Percentiles rank a stretch among this genome's conserved stretches.
phyloP scores from a whole-genome alignment of 2,329 filamentous ascomycete species.

The Ceratocystis huliohia region DNA sequence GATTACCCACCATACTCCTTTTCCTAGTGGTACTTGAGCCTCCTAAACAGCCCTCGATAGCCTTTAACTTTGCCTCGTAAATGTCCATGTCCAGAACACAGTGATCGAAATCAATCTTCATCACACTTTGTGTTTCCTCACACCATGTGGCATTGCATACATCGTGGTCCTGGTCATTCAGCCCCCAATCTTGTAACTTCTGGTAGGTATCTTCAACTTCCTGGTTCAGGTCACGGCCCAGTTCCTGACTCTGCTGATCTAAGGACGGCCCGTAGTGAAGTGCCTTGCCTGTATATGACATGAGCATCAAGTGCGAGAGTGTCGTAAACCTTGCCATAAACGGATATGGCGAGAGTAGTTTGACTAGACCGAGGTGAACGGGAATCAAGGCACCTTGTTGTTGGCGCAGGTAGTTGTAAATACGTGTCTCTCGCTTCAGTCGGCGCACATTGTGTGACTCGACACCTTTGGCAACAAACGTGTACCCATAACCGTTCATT shows the following conservation, averaged over 20 bases:
- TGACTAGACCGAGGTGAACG: neutral
- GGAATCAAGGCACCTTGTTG: neutral
- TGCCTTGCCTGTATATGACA: slow-evolving; percentile 26
- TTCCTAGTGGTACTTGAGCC: too few species aligned
- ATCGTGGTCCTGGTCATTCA: too few species aligned
- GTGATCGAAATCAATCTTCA: too few species aligned
- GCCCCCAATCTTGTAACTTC: too few species aligned
- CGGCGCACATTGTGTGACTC: neutral
- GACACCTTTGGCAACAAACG: neutral
- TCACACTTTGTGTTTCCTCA: too few species aligned
- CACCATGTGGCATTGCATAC: too few species aligned
- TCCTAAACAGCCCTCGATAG: too few species aligned
- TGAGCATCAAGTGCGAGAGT: neutral
- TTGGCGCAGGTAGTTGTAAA: neutral
- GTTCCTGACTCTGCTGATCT: neutral
- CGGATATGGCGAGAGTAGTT: neutral
- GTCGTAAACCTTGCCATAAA: neutral
- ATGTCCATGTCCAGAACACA: too few species aligned
- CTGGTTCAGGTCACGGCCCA: neutral
- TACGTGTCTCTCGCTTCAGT: neutral
- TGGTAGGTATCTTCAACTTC: too few species aligned
- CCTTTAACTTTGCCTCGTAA: too few species aligned
- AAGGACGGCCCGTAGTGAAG: too few species aligned
- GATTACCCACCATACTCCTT: too few species aligned
- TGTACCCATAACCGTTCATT: neutral